Conservation (phyloP, 2,329 filamentous ascomycete species). For the Fusarium euwallaceae region DNA sequence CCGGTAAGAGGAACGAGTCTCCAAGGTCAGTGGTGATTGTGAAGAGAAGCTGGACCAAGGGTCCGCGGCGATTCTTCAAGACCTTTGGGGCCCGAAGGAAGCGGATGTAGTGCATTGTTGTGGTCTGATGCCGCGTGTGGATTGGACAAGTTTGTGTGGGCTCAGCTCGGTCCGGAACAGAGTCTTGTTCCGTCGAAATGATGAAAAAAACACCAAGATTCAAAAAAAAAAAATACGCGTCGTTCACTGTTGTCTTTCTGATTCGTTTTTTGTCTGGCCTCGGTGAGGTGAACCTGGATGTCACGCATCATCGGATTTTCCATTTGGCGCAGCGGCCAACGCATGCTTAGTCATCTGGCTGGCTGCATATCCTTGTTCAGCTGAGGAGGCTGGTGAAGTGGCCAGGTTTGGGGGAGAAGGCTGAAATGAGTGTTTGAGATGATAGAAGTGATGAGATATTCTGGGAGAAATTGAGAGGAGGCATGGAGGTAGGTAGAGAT, state of each 20-base stretch:
- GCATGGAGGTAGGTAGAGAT: neutral
- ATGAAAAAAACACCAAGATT: neutral
- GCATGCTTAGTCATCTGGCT: constrained; percentile 30
- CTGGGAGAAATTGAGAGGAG: neutral
- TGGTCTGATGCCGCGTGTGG: neutral
- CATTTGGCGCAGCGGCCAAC: constrained; percentile 7
- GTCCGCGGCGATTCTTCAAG: constrained; percentile 39
- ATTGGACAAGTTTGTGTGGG: neutral
- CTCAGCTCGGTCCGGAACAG: neutral
- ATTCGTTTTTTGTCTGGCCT: constrained; percentile 9
- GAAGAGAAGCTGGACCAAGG: constrained; percentile 60
- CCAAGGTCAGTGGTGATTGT: constrained; percentile 71
- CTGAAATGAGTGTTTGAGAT: neutral
- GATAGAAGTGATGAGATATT: neutral
- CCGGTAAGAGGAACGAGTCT: constrained; percentile 65
- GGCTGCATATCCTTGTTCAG: neutral
- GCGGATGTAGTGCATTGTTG: constrained; percentile 69
- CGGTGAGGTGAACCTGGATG: constrained; percentile 18
- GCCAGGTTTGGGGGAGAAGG: neutral
- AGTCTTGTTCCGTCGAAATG: neutral
- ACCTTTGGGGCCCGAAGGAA: constrained; percentile 63
- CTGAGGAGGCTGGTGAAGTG: neutral
- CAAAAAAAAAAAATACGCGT: neutral
- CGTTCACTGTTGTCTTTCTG: neutral
- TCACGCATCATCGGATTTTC: constrained; percentile 25